Evolutionary conservation across 2,329 filamentous ascomycete genomes (phyloP).

Genomic region (Corinectria fuckeliana): DNA sequence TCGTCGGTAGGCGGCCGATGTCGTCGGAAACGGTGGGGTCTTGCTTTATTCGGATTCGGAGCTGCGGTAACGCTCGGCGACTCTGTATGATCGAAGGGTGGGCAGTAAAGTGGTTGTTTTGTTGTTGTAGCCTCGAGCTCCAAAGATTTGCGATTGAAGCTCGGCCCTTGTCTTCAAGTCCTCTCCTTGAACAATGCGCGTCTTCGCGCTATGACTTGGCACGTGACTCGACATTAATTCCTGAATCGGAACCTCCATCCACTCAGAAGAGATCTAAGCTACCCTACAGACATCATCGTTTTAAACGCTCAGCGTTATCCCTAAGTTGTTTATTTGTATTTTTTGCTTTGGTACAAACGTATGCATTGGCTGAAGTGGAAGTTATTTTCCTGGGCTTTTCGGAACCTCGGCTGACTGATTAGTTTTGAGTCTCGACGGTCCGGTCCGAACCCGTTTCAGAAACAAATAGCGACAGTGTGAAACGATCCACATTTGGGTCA

Average conservation of each 20-base stretch:
- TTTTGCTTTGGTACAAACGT: too few species aligned
- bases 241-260: neutral
- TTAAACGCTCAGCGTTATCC: too few species aligned
- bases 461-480: too few species aligned
- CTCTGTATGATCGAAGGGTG: constrained; percentile 9
- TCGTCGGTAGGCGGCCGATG: constrained; percentile 44
- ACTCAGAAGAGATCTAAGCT: neutral
- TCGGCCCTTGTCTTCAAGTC: constrained; percentile 37
- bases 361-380: too few species aligned
- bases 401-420: too few species aligned
- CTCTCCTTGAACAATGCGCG: constrained; percentile 36
- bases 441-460: too few species aligned
- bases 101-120: constrained; percentile 23
- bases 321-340: too few species aligned
- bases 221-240: constrained; percentile 35
- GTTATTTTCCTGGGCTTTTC: too few species aligned
- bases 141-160: constrained; percentile 46
- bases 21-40: constrained; percentile 14
- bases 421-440: too few species aligned
- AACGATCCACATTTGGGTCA: too few species aligned
- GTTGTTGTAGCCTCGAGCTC: constrained; percentile 29
- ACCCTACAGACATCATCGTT: constrained; percentile 10
- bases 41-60: constrained; percentile 1
- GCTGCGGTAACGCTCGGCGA: constrained; percentile 10
- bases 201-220: constrained; percentile 32